These are phyloP conservation scores for Apiospora pterosperma DNA, from an alignment of 2,329 filamentous ascomycete genomes.

Conservation along the genomic window DNA sequence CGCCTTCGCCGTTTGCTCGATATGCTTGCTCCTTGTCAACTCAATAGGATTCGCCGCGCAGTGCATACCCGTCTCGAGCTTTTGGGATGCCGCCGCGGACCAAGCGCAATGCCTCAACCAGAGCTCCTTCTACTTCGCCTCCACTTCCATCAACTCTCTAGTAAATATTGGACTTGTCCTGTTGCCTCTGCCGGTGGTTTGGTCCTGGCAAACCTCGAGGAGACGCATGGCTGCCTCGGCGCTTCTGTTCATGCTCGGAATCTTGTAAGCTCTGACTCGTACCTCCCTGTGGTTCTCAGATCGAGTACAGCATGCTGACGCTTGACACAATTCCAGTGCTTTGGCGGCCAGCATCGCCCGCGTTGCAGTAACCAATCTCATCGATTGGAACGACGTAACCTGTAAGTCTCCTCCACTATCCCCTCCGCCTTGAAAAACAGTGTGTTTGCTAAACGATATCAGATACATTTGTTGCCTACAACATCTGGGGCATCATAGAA, in stretches of 20 bases:
- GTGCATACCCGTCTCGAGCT: neutral
- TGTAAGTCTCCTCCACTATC: slow-evolving; percentile 5
- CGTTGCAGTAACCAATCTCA: slow-evolving; percentile 22
- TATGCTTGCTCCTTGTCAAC: neutral
- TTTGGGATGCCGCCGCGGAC: neutral
- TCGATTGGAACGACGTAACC: slow-evolving; percentile 22
- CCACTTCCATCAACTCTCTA: slow-evolving; percentile 24
- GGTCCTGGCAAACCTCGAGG: slow-evolving; percentile 24
- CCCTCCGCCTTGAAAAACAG: neutral
- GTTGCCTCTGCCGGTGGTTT: slow-evolving; percentile 28
- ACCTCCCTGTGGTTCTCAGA: neutral
- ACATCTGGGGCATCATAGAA: slow-evolving; percentile 25
- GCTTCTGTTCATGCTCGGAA: slow-evolving; percentile 27
- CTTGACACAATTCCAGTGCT: slow-evolving; percentile 12
- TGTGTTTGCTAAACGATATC: neutral
- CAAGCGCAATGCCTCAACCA: slow-evolving; percentile 19
- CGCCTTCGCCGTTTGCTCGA: neutral
- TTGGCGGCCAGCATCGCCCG: slow-evolving; percentile 25
- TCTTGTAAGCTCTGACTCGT: slow-evolving; percentile 21
- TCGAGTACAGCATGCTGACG: neutral
- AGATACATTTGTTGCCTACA: slow-evolving; percentile 20
- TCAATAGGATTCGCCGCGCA: neutral
- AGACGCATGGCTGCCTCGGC: slow-evolving; percentile 27
- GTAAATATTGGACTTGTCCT: slow-evolving; percentile 26
- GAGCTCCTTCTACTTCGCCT: slow-evolving; percentile 21